Percentiles rank a stretch among this genome's conserved stretches.
phyloP scores from a whole-genome alignment of 352 stramenopile genomes.

The Phytophthora tubulina region DNA sequence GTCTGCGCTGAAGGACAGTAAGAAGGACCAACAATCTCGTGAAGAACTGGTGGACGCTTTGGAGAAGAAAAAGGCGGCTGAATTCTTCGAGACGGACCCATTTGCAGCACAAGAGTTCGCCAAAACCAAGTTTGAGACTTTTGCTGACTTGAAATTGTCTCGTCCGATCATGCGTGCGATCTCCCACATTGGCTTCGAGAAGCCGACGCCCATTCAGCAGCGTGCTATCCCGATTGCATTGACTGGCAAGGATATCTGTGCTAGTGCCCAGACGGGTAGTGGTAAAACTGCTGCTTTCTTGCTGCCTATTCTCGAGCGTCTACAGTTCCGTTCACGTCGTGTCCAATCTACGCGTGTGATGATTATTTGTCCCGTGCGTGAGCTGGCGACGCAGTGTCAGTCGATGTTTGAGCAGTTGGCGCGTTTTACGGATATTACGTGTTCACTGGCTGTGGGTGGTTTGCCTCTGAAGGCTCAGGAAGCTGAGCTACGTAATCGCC shows the following conservation, averaged over 20 bases:
- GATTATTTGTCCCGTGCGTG: slow-evolving; percentile 97
- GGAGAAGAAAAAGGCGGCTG: slow-evolving; percentile 83
- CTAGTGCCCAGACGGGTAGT: slow-evolving; percentile 96
- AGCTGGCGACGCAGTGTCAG: slow-evolving; percentile 97
- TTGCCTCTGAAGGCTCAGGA: slow-evolving; percentile 93
- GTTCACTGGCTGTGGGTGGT: slow-evolving; percentile 94
- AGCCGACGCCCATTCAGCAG: slow-evolving; percentile 95
- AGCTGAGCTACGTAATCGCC: slow-evolving; percentile 94
- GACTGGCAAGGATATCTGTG: slow-evolving; percentile 97
- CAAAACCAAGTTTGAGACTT: slow-evolving; percentile 92
- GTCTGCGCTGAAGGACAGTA: slow-evolving; percentile 65
- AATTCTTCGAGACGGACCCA: slow-evolving; percentile 86
- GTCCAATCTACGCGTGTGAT: slow-evolving; percentile 94
- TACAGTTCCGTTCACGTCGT: slow-evolving; percentile 93
- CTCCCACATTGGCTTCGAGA: slow-evolving; percentile 96
- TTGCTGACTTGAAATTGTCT: slow-evolving; percentile 97
- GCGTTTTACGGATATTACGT: slow-evolving; percentile 96
- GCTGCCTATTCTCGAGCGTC: slow-evolving; percentile 96
- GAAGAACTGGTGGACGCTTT: slow-evolving; percentile 77
- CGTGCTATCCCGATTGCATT: slow-evolving; percentile 95
- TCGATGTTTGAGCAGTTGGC: slow-evolving; percentile 96
- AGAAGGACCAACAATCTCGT: slow-evolving; percentile 58
- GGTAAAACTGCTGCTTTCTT: slow-evolving; percentile 99
- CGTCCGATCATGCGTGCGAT: slow-evolving; percentile 97
- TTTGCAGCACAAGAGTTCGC: slow-evolving; percentile 81